These are phyloP conservation scores for Tolypocladium cylindrosporum DNA, from an alignment of 2,329 filamentous ascomycete genomes.

Conservation along the genomic window DNA sequence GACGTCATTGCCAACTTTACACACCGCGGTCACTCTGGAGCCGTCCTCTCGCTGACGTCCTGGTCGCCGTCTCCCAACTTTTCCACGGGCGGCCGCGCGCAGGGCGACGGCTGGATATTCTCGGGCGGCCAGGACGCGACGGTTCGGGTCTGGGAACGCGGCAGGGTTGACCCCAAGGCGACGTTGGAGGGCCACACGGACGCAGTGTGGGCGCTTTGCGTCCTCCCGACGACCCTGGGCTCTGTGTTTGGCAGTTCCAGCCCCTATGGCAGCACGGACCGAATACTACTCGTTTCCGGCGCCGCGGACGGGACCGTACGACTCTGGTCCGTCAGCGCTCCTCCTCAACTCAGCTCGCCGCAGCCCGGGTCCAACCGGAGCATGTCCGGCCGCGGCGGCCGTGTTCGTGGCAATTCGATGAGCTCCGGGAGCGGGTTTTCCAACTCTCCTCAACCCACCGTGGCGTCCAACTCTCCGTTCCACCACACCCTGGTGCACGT, in stretches of 20 bases:
- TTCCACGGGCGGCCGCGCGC: slow-evolving; percentile 75
- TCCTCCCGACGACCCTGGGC: slow-evolving; percentile 74
- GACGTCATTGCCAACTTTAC: slow-evolving; percentile 93
- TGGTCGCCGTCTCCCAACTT: slow-evolving; percentile 85
- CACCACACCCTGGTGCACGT: slow-evolving; percentile 81
- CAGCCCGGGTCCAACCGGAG: slow-evolving; percentile 57
- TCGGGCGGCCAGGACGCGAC: slow-evolving; percentile 92
- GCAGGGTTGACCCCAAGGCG: slow-evolving; percentile 87
- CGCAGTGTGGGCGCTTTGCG: slow-evolving; percentile 90
- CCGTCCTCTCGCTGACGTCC: slow-evolving; percentile 76
- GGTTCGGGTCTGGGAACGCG: slow-evolving; percentile 90
- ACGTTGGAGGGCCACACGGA: slow-evolving; percentile 91
- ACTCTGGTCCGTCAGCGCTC: slow-evolving; percentile 88
- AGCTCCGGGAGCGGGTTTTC: slow-evolving; percentile 90
- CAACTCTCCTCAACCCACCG: slow-evolving; percentile 78
- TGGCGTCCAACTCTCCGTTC: slow-evolving; percentile 78
- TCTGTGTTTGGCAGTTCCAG: slow-evolving; percentile 68
- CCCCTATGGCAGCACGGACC: slow-evolving; percentile 70
- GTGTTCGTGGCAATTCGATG: slow-evolving; percentile 82
- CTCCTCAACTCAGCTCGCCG: slow-evolving; percentile 75
- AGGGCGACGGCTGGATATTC: slow-evolving; percentile 96
- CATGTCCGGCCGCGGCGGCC: slow-evolving; percentile 49
- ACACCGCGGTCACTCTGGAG: slow-evolving; percentile 84
- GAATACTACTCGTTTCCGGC: slow-evolving; percentile 83
- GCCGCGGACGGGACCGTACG: slow-evolving; percentile 85